Conservation (phyloP, 2,329 filamentous ascomycete species). For the Macrophomina pseudophaseolina region DNA sequence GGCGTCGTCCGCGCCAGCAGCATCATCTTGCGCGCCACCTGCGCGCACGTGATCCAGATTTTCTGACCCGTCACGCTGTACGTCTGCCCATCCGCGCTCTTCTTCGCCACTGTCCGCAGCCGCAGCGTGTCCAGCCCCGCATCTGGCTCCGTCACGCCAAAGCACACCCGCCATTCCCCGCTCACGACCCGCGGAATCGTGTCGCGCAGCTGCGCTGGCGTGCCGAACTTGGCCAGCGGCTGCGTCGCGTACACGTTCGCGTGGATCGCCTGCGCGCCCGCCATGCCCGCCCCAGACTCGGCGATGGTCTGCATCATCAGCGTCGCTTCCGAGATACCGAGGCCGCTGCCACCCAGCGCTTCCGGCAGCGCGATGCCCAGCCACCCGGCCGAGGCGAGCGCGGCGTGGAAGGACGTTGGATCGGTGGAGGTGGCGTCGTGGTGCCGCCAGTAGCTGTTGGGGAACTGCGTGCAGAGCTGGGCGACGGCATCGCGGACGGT, state of each 20-base stretch:
- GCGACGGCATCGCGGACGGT: constrained; percentile 72
- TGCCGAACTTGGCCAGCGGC: constrained; percentile 74
- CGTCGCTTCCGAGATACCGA: constrained; percentile 80
- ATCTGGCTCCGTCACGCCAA: constrained; percentile 85
- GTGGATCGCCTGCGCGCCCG: constrained; percentile 64
- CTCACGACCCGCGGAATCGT: constrained; percentile 74
- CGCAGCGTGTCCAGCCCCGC: constrained; percentile 79
- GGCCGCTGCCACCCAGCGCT: constrained; percentile 72
- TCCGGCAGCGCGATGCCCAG: constrained; percentile 81
- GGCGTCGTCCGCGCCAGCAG: constrained; percentile 78
- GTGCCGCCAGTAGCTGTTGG: constrained; percentile 74
- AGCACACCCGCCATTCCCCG: constrained; percentile 61
- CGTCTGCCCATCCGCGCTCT: constrained; percentile 55
- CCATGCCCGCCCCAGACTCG: constrained; percentile 79
- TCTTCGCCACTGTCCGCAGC: constrained; percentile 68
- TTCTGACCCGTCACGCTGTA: constrained; percentile 79
- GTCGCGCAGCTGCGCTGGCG: constrained; percentile 63
- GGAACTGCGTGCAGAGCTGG: constrained; percentile 72
- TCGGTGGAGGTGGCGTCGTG: constrained; percentile 73
- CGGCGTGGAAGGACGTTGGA: constrained; percentile 76
- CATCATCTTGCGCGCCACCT: constrained; percentile 83
- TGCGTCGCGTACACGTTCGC: constrained; percentile 64
- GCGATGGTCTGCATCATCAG: constrained; percentile 88
- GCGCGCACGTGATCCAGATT: constrained; percentile 87
- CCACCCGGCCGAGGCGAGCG: constrained; percentile 77